These are phyloP conservation scores for Arthrobotrys sinensis DNA, from an alignment of 2,329 filamentous ascomycete species.

Conservation along the genomic window DNA sequence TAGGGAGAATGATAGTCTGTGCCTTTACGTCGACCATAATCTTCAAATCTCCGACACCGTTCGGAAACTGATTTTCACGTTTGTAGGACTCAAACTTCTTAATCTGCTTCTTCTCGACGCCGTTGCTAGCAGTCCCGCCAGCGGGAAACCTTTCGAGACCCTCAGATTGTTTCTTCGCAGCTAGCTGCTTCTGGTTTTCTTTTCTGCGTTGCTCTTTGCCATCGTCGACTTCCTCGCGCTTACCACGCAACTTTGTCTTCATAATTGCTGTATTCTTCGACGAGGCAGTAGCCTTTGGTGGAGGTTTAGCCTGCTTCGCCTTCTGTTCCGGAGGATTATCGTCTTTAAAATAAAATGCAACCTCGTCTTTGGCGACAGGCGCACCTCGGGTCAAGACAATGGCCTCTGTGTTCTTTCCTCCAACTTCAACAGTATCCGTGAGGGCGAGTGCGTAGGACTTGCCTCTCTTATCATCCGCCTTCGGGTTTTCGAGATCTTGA, in stretches of 20 bases:
- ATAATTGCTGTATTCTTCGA: slow-evolving; percentile 87
- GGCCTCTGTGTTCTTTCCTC: slow-evolving; percentile 76
- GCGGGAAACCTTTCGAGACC: slow-evolving; percentile 89
- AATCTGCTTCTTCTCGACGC: slow-evolving; percentile 96
- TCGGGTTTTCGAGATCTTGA: slow-evolving; percentile 87
- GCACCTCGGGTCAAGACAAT: slow-evolving; percentile 95
- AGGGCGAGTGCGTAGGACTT: slow-evolving; percentile 90
- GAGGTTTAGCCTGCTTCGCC: slow-evolving; percentile 85
- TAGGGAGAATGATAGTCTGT: slow-evolving; percentile 89
- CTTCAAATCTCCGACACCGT: slow-evolving; percentile 84
- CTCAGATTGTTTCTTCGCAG: slow-evolving; percentile 88
- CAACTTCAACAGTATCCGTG: slow-evolving; percentile 93
- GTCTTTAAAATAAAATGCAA: slow-evolving; percentile 99
- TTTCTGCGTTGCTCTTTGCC: slow-evolving; percentile 88
- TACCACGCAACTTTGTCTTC: slow-evolving; percentile 90
- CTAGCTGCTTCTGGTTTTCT: slow-evolving; percentile 92
- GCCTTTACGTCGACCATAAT: slow-evolving; percentile 94
- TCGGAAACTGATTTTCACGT: slow-evolving; percentile 92
- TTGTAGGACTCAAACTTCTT: slow-evolving; percentile 99
- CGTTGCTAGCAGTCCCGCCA: slow-evolving; percentile 78
- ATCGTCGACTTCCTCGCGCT: slow-evolving; percentile 82
- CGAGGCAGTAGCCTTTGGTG: slow-evolving; percentile 76
- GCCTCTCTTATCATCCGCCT: slow-evolving; percentile 89
- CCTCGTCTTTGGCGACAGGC: slow-evolving; percentile 89
- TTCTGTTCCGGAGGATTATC: slow-evolving; percentile 93